These are phyloP conservation scores for Tetradesmus lagerheimii DNA, from an alignment of 139 green algal genomes.

Conservation along the genomic window DNA sequence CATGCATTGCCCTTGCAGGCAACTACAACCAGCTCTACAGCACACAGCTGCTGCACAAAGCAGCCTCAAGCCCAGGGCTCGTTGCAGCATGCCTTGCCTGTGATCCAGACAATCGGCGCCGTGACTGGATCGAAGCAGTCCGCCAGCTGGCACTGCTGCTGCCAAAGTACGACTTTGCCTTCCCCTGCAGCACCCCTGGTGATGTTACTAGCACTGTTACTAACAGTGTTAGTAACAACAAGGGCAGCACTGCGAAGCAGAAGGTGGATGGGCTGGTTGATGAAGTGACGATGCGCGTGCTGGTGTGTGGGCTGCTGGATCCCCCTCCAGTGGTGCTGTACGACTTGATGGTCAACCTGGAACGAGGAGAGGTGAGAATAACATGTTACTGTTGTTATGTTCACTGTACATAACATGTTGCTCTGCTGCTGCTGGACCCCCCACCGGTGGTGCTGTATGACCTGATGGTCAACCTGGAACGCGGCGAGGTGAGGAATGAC, in stretches of 20 bases:
- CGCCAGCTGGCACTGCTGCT: conserved; percentile 17
- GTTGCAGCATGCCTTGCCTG: background rate
- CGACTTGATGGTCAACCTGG: conserved; percentile 30
- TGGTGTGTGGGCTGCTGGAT: conserved; percentile 6
- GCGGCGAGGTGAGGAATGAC: background rate
- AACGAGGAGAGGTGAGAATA: background rate
- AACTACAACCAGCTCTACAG: conserved; percentile 23
- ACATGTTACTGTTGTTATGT: background rate
- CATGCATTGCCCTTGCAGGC: background rate
- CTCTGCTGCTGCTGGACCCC: background rate
- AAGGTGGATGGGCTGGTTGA: conserved; percentile 10
- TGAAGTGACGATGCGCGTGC: background rate
- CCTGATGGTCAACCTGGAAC: conserved; percentile 13
- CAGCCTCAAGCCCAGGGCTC: background rate
- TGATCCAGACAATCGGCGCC: background rate
- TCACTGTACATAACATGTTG: background rate
- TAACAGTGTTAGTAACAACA: background rate
- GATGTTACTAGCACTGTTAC: background rate
- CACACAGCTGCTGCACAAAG: conserved; percentile 3
- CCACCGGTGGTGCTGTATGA: conserved; percentile 9
- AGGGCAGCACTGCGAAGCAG: background rate
- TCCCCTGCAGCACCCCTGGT: conserved; percentile 10
- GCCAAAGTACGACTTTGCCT: conserved; percentile 17
- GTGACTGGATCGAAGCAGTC: background rate
- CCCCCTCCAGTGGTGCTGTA: conserved; percentile 16